These are phyloP conservation scores for Geranium brycei DNA, from an alignment of 345 rosid genomes.

Conservation along the genomic window DNA sequence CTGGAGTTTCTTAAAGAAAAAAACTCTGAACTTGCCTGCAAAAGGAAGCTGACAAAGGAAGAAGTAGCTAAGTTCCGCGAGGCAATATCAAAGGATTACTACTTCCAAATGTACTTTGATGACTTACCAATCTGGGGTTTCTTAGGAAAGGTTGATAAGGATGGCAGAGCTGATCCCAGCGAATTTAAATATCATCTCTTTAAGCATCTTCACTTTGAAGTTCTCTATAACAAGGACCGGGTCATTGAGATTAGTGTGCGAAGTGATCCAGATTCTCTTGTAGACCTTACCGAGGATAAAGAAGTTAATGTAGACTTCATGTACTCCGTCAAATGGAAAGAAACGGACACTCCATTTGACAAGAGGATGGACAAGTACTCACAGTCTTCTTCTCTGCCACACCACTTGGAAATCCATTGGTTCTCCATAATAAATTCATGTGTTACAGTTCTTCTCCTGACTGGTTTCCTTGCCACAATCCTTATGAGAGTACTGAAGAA, in stretches of 20 bases:
- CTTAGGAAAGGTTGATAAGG: slow-evolving; percentile 39
- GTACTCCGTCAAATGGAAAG: slow-evolving; percentile 48
- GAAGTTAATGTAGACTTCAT: slow-evolving; percentile 33
- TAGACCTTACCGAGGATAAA: slow-evolving; percentile 39
- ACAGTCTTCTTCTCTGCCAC: slow-evolving; percentile 37
- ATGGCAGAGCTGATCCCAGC: slow-evolving; percentile 28
- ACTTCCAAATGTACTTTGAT: slow-evolving; percentile 51
- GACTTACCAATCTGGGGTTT: slow-evolving; percentile 50
- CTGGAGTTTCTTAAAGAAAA: slow-evolving; percentile 34
- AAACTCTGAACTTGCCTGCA: slow-evolving; percentile 27
- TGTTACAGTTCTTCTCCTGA: slow-evolving; percentile 45
- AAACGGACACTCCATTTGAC: slow-evolving; percentile 34
- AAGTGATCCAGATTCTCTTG: slow-evolving; percentile 26
- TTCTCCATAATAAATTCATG: slow-evolving; percentile 51
- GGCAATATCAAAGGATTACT: slow-evolving; percentile 33
- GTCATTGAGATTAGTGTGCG: slow-evolving; percentile 35
- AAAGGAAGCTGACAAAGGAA: slow-evolving; percentile 21
- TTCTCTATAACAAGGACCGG: slow-evolving; percentile 37
- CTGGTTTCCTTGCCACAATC: slow-evolving; percentile 52
- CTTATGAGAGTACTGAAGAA: slow-evolving; percentile 53
- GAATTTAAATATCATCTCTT: slow-evolving; percentile 33
- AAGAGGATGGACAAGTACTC: slow-evolving; percentile 53
- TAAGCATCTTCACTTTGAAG: slow-evolving; percentile 34
- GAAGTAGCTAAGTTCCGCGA: slow-evolving; percentile 29
- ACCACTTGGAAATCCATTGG: slow-evolving; percentile 51